Conservation (phyloP, 2,329 filamentous ascomycete species). For the Fragosphaeria purpurea region DNA sequence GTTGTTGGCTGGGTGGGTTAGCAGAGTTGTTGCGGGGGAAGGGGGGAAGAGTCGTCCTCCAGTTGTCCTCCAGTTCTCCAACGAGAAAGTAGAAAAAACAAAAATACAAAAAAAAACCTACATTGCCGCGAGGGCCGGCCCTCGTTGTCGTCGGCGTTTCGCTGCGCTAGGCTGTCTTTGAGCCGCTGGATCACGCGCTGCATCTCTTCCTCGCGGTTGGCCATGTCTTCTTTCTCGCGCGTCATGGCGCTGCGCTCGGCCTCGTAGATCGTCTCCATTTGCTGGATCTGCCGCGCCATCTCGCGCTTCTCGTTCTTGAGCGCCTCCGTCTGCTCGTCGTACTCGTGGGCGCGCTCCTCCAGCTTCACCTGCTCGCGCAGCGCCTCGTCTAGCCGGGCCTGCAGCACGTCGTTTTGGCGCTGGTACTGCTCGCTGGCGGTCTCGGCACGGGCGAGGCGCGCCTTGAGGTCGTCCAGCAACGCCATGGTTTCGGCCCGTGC, state of each 20-base stretch:
- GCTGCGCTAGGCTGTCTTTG: conserved; percentile 78
- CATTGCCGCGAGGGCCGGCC: conserved; percentile 47
- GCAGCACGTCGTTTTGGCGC: conserved; percentile 76
- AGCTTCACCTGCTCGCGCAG: conserved; percentile 72
- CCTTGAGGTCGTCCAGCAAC: conserved; percentile 73
- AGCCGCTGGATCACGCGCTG: conserved; percentile 81
- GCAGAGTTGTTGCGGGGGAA: too few species aligned
- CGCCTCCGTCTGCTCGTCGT: conserved; percentile 70
- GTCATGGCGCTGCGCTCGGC: conserved; percentile 77
- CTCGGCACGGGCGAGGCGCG: conserved; percentile 73
- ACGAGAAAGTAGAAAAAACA: not conserved
- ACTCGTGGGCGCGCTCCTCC: conserved; percentile 81
- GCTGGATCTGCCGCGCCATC: conserved; percentile 69
- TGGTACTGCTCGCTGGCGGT: conserved; percentile 65
- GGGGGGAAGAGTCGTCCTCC: not conserved
- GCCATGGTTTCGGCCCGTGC: conserved; percentile 70
- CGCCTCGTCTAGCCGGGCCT: conserved; percentile 78
- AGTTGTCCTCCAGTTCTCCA: too few species aligned
- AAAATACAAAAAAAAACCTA: conserved; percentile 17
- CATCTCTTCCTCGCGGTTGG: conserved; percentile 79
- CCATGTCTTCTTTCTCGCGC: conserved; percentile 85
- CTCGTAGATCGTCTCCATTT: conserved; percentile 89
- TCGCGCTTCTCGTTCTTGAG: conserved; percentile 82
- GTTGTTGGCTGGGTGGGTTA: conserved; percentile 28
- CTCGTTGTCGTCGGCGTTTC: conserved; percentile 48